Percentiles rank a stretch among this genome's conserved stretches.
Evolutionary conservation across 129 eudicot species (phyloP).

Genomic region (Escallonia rubra): DNA sequence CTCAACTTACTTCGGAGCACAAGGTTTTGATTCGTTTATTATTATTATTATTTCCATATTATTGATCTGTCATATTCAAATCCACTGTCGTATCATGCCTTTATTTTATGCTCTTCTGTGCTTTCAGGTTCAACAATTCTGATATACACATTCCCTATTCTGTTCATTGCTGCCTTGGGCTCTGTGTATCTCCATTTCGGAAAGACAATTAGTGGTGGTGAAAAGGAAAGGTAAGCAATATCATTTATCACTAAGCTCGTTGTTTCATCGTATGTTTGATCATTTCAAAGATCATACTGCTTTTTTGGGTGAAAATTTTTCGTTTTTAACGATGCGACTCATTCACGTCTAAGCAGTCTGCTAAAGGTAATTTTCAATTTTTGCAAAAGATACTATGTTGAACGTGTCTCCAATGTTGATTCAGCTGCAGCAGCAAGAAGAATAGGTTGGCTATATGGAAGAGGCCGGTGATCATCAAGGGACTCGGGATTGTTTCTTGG

Average conservation of each 20-base stretch:
- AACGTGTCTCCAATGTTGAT: not conserved
- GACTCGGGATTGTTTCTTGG: conserved; percentile 47
- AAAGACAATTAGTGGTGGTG: not conserved
- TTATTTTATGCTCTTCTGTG: not conserved
- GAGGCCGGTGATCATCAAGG: conserved; percentile 43
- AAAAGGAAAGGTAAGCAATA: conserved; percentile 12
- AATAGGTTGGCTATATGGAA: conserved; percentile 15
- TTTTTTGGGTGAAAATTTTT: not conserved
- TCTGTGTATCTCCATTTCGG: conserved; percentile 48
- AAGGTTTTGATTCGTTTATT: conserved; percentile 27
- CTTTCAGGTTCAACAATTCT: conserved; percentile 38
- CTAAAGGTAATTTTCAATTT: not conserved
- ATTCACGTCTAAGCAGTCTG: not conserved
- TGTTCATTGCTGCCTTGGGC: conserved; percentile 46
- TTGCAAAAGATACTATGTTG: not conserved
- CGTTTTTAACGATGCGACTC: not conserved
- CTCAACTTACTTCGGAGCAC: conserved; percentile 43
- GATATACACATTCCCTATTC: conserved; percentile 41
- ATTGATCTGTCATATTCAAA: not conserved
- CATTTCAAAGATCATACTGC: too few relatives aligned
- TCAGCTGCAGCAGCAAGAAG: conserved; percentile 5
- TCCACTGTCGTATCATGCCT: not conserved
- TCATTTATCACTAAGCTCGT: too few relatives aligned
- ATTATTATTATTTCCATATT: not conserved
- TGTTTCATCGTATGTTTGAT: too few relatives aligned